Percentiles rank a stretch among this genome's conserved stretches.
Evolutionary conservation across 305 asterid genomes (phyloP).

Genomic region (Fraxinus nigra): DNA sequence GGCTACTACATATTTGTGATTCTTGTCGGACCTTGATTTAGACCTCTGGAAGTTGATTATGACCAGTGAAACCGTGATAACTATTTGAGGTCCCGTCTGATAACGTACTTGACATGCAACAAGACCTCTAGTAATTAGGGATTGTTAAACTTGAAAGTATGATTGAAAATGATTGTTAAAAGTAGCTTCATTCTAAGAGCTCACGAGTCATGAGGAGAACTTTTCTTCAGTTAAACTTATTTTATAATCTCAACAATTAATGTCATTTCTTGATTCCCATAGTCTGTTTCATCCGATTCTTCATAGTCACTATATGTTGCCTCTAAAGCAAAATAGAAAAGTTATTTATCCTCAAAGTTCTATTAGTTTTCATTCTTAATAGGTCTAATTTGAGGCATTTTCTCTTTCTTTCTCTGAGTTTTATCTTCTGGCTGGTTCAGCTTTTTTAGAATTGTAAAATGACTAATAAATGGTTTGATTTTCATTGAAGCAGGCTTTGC

Average conservation of each 20-base stretch:
- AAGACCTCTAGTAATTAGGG: not conserved
- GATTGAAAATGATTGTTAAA: not conserved
- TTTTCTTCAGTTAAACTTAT: not conserved
- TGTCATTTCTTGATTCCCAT: not conserved
- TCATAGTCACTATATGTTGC: not conserved
- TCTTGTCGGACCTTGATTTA: not conserved
- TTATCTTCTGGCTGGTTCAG: not conserved
- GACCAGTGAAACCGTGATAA: not conserved
- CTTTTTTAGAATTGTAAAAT: not conserved
- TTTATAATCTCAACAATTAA: not conserved
- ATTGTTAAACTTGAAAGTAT: not conserved
- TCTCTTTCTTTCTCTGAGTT: not conserved
- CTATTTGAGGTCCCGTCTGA: not conserved
- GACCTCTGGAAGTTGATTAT: not conserved
- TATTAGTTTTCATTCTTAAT: not conserved
- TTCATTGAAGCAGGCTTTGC: constrained; percentile 25
- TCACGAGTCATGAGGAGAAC: not conserved
- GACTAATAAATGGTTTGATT: constrained; percentile 3
- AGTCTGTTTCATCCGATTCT: not conserved
- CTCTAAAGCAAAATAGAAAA: not conserved
- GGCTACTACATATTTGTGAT: not conserved
- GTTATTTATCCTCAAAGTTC: not conserved
- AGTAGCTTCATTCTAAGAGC: not conserved
- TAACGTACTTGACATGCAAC: not conserved
- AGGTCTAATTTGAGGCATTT: not conserved